A percentile compares a stretch with the other conserved stretches of the same genome.
phyloP scores from a whole-genome alignment of 768 basidiomycete genomes.

The Russula emetica region DNA sequence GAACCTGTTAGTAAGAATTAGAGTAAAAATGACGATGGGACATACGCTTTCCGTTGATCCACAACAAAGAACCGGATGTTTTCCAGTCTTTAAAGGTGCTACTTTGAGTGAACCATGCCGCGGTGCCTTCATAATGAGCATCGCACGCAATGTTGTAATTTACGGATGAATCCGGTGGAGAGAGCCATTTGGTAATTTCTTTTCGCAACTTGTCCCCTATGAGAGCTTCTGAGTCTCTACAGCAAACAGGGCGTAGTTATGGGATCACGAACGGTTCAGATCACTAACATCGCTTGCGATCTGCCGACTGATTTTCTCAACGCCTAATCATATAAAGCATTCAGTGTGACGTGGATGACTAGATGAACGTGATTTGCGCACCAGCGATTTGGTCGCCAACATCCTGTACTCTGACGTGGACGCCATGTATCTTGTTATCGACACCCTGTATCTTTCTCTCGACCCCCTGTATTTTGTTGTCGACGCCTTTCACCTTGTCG shows the following conservation, averaged over 20 bases:
- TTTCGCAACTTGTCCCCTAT: not conserved
- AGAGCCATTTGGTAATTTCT: not conserved
- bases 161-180: not conserved
- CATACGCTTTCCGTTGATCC: slow-evolving; percentile 3
- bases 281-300: not conserved
- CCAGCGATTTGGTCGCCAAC: not conserved
- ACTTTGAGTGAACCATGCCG: not conserved
- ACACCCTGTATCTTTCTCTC: too few relatives aligned
- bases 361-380: not conserved
- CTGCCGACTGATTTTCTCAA: slow-evolving; percentile 1
- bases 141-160: slow-evolving; percentile 1
- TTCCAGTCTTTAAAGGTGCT: not conserved
- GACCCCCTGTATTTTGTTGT: not conserved
- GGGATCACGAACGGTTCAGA: not conserved
- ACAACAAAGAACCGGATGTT: not conserved
- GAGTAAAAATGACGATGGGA: not conserved
- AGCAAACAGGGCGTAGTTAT: not conserved
- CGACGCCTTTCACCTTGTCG: not conserved
- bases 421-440: not conserved
- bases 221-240: not conserved
- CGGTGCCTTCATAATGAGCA: not conserved
- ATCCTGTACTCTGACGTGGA: not conserved
- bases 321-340: not conserved
- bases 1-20: not conserved
- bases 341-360: not conserved